phyloP scores from a whole-genome alignment of 257 asterid species.

The Salvia splendens region DNA sequence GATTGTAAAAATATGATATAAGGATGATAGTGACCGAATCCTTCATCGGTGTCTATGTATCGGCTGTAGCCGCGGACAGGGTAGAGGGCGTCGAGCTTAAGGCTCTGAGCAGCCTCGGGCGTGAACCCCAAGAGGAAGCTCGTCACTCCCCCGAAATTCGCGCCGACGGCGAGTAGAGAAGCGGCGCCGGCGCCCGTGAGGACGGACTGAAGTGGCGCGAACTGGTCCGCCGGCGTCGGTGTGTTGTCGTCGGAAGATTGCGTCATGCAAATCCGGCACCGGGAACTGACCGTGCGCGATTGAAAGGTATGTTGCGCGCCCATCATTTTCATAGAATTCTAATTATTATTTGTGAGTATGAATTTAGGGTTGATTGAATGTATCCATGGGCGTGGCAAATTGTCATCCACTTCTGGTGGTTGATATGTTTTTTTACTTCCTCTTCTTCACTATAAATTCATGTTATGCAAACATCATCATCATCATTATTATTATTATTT shows the following conservation, averaged over 20 bases:
- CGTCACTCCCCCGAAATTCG: constrained; percentile 77
- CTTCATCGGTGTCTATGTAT: constrained; percentile 60
- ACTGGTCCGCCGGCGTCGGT: constrained; percentile 56
- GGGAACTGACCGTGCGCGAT: constrained; percentile 24
- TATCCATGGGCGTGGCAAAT: background rate
- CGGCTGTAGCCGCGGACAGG: constrained; percentile 74
- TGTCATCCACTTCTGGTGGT: constrained; percentile 32
- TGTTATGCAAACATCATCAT: no score
- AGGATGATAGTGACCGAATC: constrained; percentile 61
- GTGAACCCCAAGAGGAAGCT: constrained; percentile 73
- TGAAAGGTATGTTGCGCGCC: constrained; percentile 21
- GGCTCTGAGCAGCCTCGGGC: constrained; percentile 67
- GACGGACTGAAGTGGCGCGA: constrained; percentile 58
- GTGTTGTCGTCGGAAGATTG: constrained; percentile 47
- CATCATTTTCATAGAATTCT: constrained; percentile 6
- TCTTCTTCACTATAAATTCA: background rate
- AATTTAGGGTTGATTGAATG: background rate
- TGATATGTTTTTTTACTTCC: constrained; percentile 20
- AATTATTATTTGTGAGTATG: background rate
- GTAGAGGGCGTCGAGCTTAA: constrained; percentile 77
- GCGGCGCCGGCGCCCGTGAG: constrained; percentile 67
- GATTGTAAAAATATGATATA: background rate
- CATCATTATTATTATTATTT: no score
- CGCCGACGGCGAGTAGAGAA: constrained; percentile 68
- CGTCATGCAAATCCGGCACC: constrained; percentile 42